Percentiles rank a stretch among this genome's conserved stretches.
Conservation (phyloP, 768 basidiomycete genomes). For the Cystofilobasidium ferigula region DNA sequence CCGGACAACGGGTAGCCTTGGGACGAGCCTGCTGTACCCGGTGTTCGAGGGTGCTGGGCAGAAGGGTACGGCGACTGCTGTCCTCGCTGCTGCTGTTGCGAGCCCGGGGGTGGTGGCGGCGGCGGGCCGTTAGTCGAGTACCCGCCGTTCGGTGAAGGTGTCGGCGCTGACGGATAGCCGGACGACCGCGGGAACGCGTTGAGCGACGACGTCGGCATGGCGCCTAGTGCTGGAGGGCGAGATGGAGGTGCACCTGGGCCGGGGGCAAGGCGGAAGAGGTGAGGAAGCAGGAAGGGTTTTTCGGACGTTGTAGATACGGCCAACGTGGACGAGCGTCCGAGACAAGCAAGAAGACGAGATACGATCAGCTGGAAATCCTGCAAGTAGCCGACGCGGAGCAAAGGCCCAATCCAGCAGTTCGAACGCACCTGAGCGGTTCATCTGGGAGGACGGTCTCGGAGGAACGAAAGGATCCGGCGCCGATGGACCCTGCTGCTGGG, state of each 20-base stretch:
- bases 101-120: constrained; percentile 1
- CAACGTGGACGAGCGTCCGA: too few relatives aligned
- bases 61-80: neutral
- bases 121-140: constrained; percentile 14
- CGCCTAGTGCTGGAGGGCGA: constrained; percentile 19
- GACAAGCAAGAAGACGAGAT: too few relatives aligned
- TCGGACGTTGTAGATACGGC: too few relatives aligned
- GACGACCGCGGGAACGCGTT: constrained; percentile 13
- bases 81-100: neutral
- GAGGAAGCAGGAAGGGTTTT: too few relatives aligned
- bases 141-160: neutral
- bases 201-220: constrained; percentile 14
- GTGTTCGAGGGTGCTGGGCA: constrained; percentile 20
- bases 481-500: too few relatives aligned
- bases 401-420: too few relatives aligned
- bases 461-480: too few relatives aligned
- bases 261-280: too few relatives aligned
- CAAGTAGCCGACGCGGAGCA: too few relatives aligned
- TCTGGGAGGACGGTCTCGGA: too few relatives aligned
- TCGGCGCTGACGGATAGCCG: constrained; percentile 14
- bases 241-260: constrained; percentile 6
- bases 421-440: too few relatives aligned
- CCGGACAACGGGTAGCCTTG: constrained; percentile 9
- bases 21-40: constrained; percentile 6
- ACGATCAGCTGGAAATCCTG: too few relatives aligned